Evolutionary conservation across 2,329 filamentous ascomycete genomes (phyloP), one percentile per base, ranked within the genome.

Genomic region (Pseudocercospora crystallina): DNA sequence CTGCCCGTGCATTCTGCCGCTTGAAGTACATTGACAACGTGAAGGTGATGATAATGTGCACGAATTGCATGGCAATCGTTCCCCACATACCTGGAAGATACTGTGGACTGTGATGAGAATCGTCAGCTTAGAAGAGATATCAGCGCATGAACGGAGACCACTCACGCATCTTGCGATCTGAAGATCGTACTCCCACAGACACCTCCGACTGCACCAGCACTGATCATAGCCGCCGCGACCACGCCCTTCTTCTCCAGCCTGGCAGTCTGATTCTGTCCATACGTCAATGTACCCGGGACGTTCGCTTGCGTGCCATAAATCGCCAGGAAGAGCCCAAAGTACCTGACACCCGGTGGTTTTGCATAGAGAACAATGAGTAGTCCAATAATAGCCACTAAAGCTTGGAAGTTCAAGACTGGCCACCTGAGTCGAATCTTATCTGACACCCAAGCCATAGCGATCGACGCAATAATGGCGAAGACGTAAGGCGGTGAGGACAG

Each of bases 251-350:
- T 69, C 51, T 65, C 61, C 2, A 66, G 51, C 17, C 53, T 59
- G 2, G 66, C 62, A 5, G 65, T 66, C 46, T 69, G 64, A 32
- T 67, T 68, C 20, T 68, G 61, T 0, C 61, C 65, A 71, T 89
- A 91, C 0, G 86, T 79, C 74, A 92, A 82, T 37, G 80, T 76
- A 0, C 81, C 77, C 1, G 89, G 88, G 5, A 90, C 76, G 65
- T 91, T 92, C 52, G 82, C 80, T 69, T 90, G 89, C 56, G 84
- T 83, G 8, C 87, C 89, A 0, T 86, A 86, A 0, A 86, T 85
- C 15, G 83, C 79, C 36, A 91, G 73, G 72, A 90, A 91, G 49
- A 89, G 78, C 47, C 87, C 87, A 55, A 89, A 84, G 70, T 89
- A 90, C 42, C 86, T 80, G 8, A 83, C 80, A 1, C 67, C 76